Evolutionary conservation across 805 yeast genomes (phyloP), one percentile per base, ranked within the genome.

Genomic region (Sugiyamaella qingdaonensis): DNA sequence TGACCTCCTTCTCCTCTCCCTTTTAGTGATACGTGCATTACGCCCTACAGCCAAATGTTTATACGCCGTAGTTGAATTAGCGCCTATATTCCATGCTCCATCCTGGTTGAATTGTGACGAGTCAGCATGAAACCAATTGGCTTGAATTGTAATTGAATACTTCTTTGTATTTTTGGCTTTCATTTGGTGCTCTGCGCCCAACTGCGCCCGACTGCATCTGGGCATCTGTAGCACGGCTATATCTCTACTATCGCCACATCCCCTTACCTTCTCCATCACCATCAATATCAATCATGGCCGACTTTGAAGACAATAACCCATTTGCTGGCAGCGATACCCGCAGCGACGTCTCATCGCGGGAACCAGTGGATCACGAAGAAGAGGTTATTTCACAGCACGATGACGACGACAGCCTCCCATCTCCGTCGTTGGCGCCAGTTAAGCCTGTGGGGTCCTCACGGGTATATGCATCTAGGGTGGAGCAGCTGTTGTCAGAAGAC

Each of bases 251-350:
- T 24, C 29, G 29, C 29, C 29, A 24, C 29, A 24, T 24, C 39
- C 14, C 43, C 43, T 16, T 14, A 14, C 24, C 43, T 39, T 16
- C 21, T 14, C 21, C 43, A 39, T 19, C 19, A 14, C 9, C 21
- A 16, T 19, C 11, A 14, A 3, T 21, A 14, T 39, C 24, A 11
- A 16, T 14, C 43, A 63, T 63, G 66, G 62, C 64, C 9, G 73
- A 70, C 49, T 72, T 72, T 57, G 77, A 73, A 59, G 78, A 74
- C 58, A 73, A 73, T 60, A 73, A 73, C 61, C 77, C 77, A 32
- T 69, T 74, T 54, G 73, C 76, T 8, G 73, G 68, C 13, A 60
- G 63, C 37, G 68, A 57, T 35, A 53, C 54, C n/a, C 43, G 54
- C 5, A 51, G 54, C 19, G 54, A 51, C n/a, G 27, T 32, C 5